These are phyloP conservation scores for Trichosanthes truncata DNA, from an alignment of 306 rosid genomes.

Conservation along the genomic window DNA sequence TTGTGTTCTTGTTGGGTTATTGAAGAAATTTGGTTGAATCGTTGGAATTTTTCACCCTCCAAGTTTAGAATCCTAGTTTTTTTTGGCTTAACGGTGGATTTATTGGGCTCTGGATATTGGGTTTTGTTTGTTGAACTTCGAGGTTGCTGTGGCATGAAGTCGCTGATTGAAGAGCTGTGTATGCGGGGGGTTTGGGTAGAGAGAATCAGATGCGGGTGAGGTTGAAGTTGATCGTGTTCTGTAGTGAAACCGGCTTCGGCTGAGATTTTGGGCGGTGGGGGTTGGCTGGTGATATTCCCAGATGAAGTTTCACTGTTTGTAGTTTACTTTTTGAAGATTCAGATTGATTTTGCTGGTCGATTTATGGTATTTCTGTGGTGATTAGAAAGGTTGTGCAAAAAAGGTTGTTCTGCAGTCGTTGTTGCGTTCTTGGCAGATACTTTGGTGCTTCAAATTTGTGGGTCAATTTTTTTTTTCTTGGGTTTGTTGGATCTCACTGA, in stretches of 20 bases:
- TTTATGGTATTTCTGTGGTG: constrained; percentile 27
- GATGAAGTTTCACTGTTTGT: constrained; percentile 28
- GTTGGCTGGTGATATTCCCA: constrained; percentile 26
- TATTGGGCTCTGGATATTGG: background rate
- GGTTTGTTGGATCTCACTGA: constrained; percentile 13
- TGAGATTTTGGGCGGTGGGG: constrained; percentile 5
- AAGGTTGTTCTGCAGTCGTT: constrained; percentile 25
- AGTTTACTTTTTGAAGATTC: constrained; percentile 27
- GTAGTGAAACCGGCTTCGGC: constrained; percentile 12
- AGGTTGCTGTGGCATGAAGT: constrained; percentile 12
- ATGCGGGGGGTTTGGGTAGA: background rate
- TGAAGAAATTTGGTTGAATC: background rate
- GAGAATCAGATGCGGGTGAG: constrained; percentile 13
- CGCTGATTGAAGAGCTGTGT: background rate
- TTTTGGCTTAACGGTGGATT: background rate
- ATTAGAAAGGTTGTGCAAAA: constrained; percentile 20
- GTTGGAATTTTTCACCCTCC: background rate
- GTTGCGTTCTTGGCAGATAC: constrained; percentile 23
- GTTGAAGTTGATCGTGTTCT: constrained; percentile 8
- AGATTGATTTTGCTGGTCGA: constrained; percentile 23
- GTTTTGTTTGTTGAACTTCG: background rate
- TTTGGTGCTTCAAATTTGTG: constrained; percentile 29
- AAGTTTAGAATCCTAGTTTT: constrained; percentile 23
- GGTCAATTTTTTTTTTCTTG: constrained; percentile 1
- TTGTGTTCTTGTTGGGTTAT: background rate